Evolutionary conservation across 495 filamentous ascomycete genomes (phyloP).

Genomic region (Elasticomyces elasticus): DNA sequence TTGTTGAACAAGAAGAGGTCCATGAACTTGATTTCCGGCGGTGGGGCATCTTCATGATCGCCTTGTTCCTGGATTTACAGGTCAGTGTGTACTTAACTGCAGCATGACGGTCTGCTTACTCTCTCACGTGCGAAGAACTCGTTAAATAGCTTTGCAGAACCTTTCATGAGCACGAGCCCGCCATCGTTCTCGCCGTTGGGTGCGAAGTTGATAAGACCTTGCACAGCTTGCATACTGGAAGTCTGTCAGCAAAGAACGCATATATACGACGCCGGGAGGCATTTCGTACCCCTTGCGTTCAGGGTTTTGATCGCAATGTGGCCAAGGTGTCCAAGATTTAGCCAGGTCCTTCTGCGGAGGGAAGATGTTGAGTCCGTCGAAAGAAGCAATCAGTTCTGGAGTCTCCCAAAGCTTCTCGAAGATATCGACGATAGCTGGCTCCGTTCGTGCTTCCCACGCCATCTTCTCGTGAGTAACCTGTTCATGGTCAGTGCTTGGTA

Average conservation of each 20-base stretch:
- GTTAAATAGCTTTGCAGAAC: slow-evolving; percentile 31
- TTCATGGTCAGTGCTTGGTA: too few species aligned
- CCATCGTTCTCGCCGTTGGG: slow-evolving; percentile 38
- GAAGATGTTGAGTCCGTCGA: slow-evolving; percentile 33
- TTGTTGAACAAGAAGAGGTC: slow-evolving; percentile 34
- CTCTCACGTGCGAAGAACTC: slow-evolving; percentile 36
- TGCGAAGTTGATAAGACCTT: slow-evolving; percentile 38
- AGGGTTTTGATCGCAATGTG: slow-evolving; percentile 39
- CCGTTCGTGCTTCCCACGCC: slow-evolving; percentile 39
- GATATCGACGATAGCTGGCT: slow-evolving; percentile 32
- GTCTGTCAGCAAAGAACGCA: too few species aligned
- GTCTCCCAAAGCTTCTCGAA: slow-evolving; percentile 37
- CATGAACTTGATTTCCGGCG: slow-evolving; percentile 29
- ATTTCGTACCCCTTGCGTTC: slow-evolving; percentile 33
- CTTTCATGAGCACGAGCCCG: slow-evolving; percentile 36
- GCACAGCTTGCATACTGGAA: slow-evolving; percentile 38
- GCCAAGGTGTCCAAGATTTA: slow-evolving; percentile 33
- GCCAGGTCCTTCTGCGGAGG: neutral
- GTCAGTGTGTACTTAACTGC: too few species aligned
- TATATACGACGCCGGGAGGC: too few species aligned
- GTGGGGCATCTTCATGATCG: slow-evolving; percentile 31
- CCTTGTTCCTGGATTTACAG: slow-evolving; percentile 25
- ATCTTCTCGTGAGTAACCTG: slow-evolving; percentile 38
- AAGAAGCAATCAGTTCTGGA: slow-evolving; percentile 32
- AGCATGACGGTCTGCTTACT: too few species aligned